Evolutionary conservation across 176 grass and related monocot species (phyloP).

Genomic region (Tuctoria greenei): DNA sequence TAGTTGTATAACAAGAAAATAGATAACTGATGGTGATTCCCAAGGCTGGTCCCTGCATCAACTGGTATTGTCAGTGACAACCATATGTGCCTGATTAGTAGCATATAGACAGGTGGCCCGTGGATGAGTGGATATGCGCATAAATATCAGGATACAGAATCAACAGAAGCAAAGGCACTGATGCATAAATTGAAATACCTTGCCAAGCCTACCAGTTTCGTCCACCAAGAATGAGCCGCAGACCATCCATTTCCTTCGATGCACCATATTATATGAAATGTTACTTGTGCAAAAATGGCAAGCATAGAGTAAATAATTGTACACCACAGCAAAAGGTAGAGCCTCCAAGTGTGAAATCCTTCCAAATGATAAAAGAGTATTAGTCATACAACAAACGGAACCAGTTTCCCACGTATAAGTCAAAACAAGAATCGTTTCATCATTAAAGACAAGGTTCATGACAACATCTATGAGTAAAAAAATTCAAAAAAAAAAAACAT

Average conservation of each 20-base stretch:
- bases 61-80: slow-evolving; percentile 31
- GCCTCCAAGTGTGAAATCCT: slow-evolving; percentile 73
- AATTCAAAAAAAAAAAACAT: no score
- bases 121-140: slow-evolving; percentile 27
- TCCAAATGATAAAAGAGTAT: slow-evolving; percentile 39
- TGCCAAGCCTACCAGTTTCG: slow-evolving; percentile 70
- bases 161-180: slow-evolving; percentile 12
- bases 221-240: slow-evolving; percentile 71
- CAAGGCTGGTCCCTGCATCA: slow-evolving; percentile 72
- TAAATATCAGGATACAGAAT: slow-evolving; percentile 29
- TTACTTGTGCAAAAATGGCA: slow-evolving; percentile 70
- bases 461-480: not conserved
- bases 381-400: slow-evolving; percentile 2
- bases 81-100: slow-evolving; percentile 13
- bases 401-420: not conserved
- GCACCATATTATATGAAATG: slow-evolving; percentile 81
- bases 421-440: slow-evolving; percentile 11
- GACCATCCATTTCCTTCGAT: slow-evolving; percentile 69
- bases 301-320: slow-evolving; percentile 77
- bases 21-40: slow-evolving; percentile 78
- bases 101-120: slow-evolving; percentile 24
- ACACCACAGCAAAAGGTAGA: slow-evolving; percentile 62
- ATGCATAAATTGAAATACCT: slow-evolving; percentile 55
- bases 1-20: slow-evolving; percentile 76
- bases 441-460: slow-evolving; percentile 4